Evolutionary conservation across 1,139 yeast species (phyloP).

Genomic region (Yarrowia galli): DNA sequence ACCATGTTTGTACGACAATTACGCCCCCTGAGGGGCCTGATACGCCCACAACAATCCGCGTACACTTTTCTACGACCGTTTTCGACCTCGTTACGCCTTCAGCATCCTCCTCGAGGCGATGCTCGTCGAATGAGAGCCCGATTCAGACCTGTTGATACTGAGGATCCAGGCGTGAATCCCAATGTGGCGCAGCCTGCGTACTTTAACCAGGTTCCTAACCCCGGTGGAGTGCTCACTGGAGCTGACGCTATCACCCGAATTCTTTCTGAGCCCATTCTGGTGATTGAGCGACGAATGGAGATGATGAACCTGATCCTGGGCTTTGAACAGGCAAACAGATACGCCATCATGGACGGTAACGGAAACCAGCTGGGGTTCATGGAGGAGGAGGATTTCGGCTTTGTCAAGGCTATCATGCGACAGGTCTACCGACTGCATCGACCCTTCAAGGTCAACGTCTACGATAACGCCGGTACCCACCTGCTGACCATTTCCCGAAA

Average conservation of each 20-base stretch:
- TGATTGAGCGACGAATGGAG: conserved; percentile 86
- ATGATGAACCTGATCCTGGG: conserved; percentile 86
- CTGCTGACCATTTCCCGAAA: conserved; percentile 73
- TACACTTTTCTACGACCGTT: conserved; percentile 15
- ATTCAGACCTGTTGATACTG: conserved; percentile 15
- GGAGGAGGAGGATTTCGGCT: conserved; percentile 79
- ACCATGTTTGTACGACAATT: conserved; percentile 33
- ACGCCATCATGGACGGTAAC: conserved; percentile 70
- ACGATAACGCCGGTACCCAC: conserved; percentile 72
- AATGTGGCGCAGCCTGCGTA: conserved; percentile 24
- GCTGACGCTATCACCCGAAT: conserved; percentile 65
- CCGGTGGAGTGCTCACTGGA: conserved; percentile 53
- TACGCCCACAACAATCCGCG: conserved; percentile 1
- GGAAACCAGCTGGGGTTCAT: conserved; percentile 83
- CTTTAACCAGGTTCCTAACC: conserved; percentile 29
- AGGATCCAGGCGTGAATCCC: conserved; percentile 8
- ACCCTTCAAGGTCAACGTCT: conserved; percentile 84
- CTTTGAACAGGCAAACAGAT: conserved; percentile 87
- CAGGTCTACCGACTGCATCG: conserved; percentile 84
- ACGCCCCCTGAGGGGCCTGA: conserved; percentile 8
- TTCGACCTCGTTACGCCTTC: neutral
- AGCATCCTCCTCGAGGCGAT: conserved; percentile 32
- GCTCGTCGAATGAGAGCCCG: conserved; percentile 29
- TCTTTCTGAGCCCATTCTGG: conserved; percentile 78
- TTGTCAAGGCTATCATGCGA: conserved; percentile 72